Conservation (phyloP, 2,329 filamentous ascomycete species). For the Zarea fungicola region DNA sequence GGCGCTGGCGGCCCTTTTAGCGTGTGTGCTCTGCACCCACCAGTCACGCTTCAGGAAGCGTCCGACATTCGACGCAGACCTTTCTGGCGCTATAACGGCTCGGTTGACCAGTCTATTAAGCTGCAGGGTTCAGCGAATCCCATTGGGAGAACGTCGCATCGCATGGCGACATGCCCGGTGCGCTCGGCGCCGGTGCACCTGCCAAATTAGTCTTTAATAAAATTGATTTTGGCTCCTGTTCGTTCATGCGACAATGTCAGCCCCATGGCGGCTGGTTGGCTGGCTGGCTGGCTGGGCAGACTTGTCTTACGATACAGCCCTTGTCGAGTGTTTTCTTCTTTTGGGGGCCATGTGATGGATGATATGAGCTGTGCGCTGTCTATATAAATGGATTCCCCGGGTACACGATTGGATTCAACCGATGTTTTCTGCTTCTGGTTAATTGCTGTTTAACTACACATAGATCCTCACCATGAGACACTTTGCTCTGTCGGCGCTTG, state of each 20-base stretch:
- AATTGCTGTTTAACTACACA: not conserved
- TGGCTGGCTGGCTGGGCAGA: no score
- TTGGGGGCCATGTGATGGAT: conserved; percentile 7
- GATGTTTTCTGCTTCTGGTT: not conserved
- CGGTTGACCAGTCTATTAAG: not conserved
- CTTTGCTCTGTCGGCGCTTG: conserved; percentile 1
- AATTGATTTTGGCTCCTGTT: not conserved
- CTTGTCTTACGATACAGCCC: not conserved
- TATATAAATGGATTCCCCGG: conserved; percentile 4
- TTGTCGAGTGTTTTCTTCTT: not conserved
- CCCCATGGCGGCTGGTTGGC: conserved; percentile 3
- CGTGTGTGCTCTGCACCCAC: not conserved
- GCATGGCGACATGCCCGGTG: not conserved
- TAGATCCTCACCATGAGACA: conserved; percentile 7
- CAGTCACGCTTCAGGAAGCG: conserved; percentile 10
- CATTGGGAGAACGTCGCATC: conserved; percentile 4
- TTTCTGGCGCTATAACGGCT: not conserved
- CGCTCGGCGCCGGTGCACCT: not conserved
- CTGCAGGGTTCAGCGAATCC: conserved; percentile 2
- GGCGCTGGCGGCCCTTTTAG: conserved; percentile 2
- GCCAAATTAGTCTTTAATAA: conserved; percentile 1
- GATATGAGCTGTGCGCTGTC: not conserved
- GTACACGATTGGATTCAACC: not conserved
- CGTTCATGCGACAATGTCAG: conserved; percentile 9
- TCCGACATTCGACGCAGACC: conserved; percentile 4